Base-by-base conservation (phyloP, 2,329 filamentous ascomycete species). In the Aspergillus sp. region DNA sequence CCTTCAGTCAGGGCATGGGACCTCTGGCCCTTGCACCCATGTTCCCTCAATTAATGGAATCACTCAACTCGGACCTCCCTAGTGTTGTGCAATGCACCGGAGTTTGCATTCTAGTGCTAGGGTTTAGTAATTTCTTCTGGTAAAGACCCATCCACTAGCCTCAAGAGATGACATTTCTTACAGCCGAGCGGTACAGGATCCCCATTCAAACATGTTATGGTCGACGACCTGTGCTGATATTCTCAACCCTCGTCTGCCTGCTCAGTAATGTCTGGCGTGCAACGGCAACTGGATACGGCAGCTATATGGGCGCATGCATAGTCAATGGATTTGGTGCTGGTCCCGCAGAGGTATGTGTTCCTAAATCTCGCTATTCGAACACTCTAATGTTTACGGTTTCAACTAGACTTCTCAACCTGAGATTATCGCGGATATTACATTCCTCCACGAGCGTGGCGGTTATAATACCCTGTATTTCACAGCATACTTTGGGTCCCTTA, bases 241-340 rank as follows among this genome's bases (percentile, higher is more conserved):
- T 78, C 48, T 84, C 81, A 3, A 79, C 79, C n/a, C 62, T 84
- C 40, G 75, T 85, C 58, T 83, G 80, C 63, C 72, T 85, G 23
- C 79, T 73, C 3, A 80, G 80, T 15, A 79, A 77, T 24, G 82
- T 86, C 60, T 86, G 83, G 84, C 79, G 84, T 60, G 86, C 85
- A 0, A 74, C 74, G 52, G 84, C 86, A 7, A 80, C 75, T 15
- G 79, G 77, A 0, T 88, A 89, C 65, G 74, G 75, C 50, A 84
- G 81, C 50, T 88, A 88, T 67, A 86, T 89, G 84, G 86, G 84
- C 5, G 85, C 81, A 51, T 86, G 77, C 56, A 76, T 85, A n/a
- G 74, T 88, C 6, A 87, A 87, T 66, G 86, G 86, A 0, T 78
- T 88, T 45, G 85, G 82, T 5, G 84, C 84, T 49, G 86, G 84